Base-by-base conservation (phyloP, 352 stramenopile genomes). In the Phytophthora ramorum region DNA sequence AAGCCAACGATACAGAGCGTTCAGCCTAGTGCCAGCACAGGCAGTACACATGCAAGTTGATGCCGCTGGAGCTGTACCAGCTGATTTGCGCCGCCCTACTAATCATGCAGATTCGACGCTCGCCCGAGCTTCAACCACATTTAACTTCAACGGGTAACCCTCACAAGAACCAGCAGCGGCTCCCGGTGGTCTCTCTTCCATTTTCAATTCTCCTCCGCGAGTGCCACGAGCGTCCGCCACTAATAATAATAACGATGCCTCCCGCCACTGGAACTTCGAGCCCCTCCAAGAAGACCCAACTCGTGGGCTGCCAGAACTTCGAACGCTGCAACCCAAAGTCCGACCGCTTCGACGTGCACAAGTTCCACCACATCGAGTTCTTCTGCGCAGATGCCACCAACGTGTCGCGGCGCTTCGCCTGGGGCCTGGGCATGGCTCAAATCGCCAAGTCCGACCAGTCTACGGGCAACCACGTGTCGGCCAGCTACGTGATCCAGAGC, bases 331-430 rank as follows among this genome's bases (percentile, higher is more conserved):
- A 93, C 79, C 82, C 83, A 24, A 84, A 77, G 71, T 81, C 73
- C 57, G 86, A 95, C 75, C 78, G 75, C 60, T 95, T 95, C 60
- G 76, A 89, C 41, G 73, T 92, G 60, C 78, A 84, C 44, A 81
- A 83, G 60, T 96, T 96, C 71, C 81, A 96, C 70, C 87, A 95
- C 79, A 66, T 96, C 50, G 88, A 95, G 64, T 95, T 96, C 66
- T 96, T 86, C 78, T 88, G 81, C 58, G 66, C 62, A 55, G 88
- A 96, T 57, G 88, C 88, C 35, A 95, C 86, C 34, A 95, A 93
- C 71, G 71, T 55, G 40, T 89, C 69, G 17, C 79, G 80, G 47
- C 86, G 91, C 54, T 97, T 98, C 71, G 60, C 70, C 13, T 96
- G 78, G 83, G 91, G 82, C 7, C 80, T 98, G 37, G 91, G 91